These are phyloP conservation scores for Podospora pseudopauciseta DNA, from an alignment of 495 filamentous ascomycete species.

Conservation along the genomic window DNA sequence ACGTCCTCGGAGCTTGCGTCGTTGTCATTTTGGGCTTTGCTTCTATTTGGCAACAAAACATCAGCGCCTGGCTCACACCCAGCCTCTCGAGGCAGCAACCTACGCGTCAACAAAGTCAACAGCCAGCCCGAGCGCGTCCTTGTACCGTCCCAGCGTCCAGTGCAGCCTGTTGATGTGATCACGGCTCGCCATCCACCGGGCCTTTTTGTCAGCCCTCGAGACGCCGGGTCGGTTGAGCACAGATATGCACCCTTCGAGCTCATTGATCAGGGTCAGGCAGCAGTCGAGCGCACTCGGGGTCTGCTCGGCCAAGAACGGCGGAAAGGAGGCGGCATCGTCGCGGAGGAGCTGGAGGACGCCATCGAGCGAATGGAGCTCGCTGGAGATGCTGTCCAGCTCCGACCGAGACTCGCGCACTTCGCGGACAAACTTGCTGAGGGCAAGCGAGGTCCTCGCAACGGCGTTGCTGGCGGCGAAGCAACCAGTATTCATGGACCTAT, in stretches of 20 bases:
- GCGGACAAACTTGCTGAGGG: conserved; percentile 39
- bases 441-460: conserved; percentile 30
- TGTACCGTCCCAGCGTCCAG: conserved; percentile 38
- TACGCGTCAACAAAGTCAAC: conserved; percentile 43
- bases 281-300: conserved; percentile 36
- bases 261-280: conserved; percentile 35
- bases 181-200: conserved; percentile 38
- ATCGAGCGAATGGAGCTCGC: conserved; percentile 48
- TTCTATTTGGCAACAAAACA: conserved; percentile 1
- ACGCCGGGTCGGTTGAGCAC: conserved; percentile 28
- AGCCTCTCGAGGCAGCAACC: conserved; percentile 10
- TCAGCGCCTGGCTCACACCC: background rate
- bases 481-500: conserved; percentile 40
- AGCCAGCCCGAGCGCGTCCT: conserved; percentile 38
- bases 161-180: conserved; percentile 35
- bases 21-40: conserved; percentile 5
- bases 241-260: conserved; percentile 35
- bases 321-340: conserved; percentile 42
- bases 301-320: conserved; percentile 34
- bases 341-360: conserved; percentile 42
- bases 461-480: conserved; percentile 40
- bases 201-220: conserved; percentile 39
- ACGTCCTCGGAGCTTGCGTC: conserved; percentile 7
- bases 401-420: conserved; percentile 46
- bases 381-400: conserved; percentile 45